Evolutionary conservation across 176 grass and related monocot species (phyloP).

Genomic region (Themeda triandra): DNA sequence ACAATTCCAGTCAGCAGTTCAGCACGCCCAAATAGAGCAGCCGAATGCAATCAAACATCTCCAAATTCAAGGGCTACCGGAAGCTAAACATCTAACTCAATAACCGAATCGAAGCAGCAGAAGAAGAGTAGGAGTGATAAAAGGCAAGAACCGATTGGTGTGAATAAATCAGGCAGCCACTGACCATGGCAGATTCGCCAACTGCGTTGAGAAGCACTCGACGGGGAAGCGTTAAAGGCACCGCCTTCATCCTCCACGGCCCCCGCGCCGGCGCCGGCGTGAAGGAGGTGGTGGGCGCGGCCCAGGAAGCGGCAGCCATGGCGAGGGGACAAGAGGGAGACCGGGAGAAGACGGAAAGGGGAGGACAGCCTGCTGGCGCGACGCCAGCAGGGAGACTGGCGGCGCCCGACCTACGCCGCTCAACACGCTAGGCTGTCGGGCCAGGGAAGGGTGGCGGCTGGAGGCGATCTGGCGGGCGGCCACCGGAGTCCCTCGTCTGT

Average conservation of each 20-base stretch:
- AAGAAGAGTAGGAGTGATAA: not conserved
- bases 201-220: constrained; percentile 15
- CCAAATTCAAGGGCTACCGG: not conserved
- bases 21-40: not conserved
- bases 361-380: too few species aligned
- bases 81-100: not conserved
- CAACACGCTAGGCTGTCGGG: too few species aligned
- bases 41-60: not conserved
- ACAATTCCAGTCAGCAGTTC: not conserved
- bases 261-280: constrained; percentile 10
- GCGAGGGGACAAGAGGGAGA: not conserved
- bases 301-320: constrained; percentile 31
- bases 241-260: not conserved
- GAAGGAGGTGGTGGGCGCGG: constrained; percentile 28
- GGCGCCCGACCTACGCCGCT: too few species aligned
- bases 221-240: not conserved
- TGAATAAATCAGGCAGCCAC: not conserved
- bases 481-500: too few species aligned
- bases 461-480: too few species aligned
- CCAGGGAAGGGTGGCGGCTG: too few species aligned
- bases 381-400: too few species aligned
- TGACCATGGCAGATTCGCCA: constrained; percentile 25
- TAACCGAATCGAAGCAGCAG: not conserved
- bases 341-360: too few species aligned
- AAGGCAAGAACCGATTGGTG: not conserved